Conservation (phyloP, 139 green algal genomes). For the Picochlorum sp. region DNA sequence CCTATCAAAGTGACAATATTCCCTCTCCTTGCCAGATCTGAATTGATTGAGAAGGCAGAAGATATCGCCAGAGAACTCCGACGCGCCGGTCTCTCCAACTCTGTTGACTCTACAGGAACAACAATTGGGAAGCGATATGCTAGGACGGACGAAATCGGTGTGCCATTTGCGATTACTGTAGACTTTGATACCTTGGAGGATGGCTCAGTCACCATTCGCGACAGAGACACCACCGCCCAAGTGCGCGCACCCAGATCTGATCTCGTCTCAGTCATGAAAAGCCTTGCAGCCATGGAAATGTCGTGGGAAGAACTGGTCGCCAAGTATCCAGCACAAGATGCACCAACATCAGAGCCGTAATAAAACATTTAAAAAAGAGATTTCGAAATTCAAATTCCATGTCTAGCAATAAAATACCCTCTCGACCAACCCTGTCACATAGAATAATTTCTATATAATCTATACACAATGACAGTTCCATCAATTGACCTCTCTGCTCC, state of each 20-base stretch:
- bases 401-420: no score
- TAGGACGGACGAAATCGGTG: slow-evolving; percentile 37
- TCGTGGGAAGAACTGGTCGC: slow-evolving; percentile 63
- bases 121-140: slow-evolving; percentile 80
- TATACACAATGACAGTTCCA: neutral
- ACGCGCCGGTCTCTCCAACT: slow-evolving; percentile 64
- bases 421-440: neutral
- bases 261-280: slow-evolving; percentile 54
- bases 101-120: slow-evolving; percentile 82
- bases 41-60: slow-evolving; percentile 54
- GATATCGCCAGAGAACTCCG: slow-evolving; percentile 47
- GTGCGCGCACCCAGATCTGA: slow-evolving; percentile 64
- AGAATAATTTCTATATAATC: slow-evolving; percentile 6
- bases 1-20: slow-evolving; percentile 95
- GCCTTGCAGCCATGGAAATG: slow-evolving; percentile 46
- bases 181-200: slow-evolving; percentile 73
- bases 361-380: no score
- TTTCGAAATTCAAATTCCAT: no score
- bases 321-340: slow-evolving; percentile 74
- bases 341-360: slow-evolving; percentile 8
- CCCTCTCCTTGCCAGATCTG: slow-evolving; percentile 59
- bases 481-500: slow-evolving; percentile 16
- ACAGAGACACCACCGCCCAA: slow-evolving; percentile 81
- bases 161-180: slow-evolving; percentile 92
- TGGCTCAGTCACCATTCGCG: slow-evolving; percentile 82